Evolutionary conservation across 768 basidiomycete genomes (phyloP), one percentile per base, ranked within the genome.

Genomic region (Crucibulum laeve): DNA sequence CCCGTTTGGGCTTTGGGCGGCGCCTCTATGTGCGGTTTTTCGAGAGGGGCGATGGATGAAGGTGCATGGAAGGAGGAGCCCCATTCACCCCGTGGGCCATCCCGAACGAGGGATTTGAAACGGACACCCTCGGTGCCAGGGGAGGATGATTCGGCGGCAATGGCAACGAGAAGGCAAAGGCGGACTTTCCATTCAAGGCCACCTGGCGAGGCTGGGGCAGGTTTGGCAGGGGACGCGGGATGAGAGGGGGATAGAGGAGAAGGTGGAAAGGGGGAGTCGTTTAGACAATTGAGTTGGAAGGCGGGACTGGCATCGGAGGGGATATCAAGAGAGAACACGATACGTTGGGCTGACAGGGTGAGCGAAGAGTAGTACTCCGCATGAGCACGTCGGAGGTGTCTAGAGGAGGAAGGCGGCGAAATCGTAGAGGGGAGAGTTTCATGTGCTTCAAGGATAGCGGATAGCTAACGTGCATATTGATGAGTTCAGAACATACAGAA

Each of bases 151-250:
- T 74, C 74, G 5, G 66, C 58, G 0, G 80, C 81, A 18, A 89
- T 74, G 21, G 82, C 81, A 3, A 97, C 91, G n/a, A 95, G 73
- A 42, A 98, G 74, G 39, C 86, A 85, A 42, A 98, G 53, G 34
- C 88, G 73, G 13, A 98, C 84, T 55, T 84, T 87, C 95, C 95
- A 98, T 54, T 88, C 81, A 6, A 97, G 66, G 0, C 94, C 95
- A 6, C 95, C 93, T 0, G 67, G 53, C 18, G 54, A 55, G 26
- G 50, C 53, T 22, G 46, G 42, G 4, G 25, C 38, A 8, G n/a
- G 8, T 30, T n/a, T n/a, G 8, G 28, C 28, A 30, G 28, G 28
- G 8, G 28, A 30, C 8, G n/a, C n/a, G n/a, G n/a, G n/a, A n/a
- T n/a, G n/a, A n/a, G n/a, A n/a, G n/a, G n/a, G n/a, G n/a, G n/a